Evolutionary conservation across 2,329 filamentous ascomycete species (phyloP), one percentile per base, ranked within the genome.

Genomic region (Blastomyces emzantsi): DNA sequence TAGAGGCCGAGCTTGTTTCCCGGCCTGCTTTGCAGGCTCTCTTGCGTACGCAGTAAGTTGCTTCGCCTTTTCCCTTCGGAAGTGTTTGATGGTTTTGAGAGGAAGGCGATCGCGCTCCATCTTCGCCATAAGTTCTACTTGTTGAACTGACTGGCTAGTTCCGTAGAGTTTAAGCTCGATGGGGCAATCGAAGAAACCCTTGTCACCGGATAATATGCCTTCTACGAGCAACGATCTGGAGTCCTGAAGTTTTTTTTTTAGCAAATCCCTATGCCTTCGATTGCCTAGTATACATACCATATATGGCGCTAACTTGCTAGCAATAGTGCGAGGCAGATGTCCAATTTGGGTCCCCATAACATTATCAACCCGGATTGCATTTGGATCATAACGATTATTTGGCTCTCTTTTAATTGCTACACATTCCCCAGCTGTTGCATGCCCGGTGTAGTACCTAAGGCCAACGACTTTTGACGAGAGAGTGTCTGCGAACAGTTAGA

Each of bases 321-420:
- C 90, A 28, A 90, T 71, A 0, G 76, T 79, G 15, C 85, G 80
- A 7, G 89, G 88, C 51, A 96, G 79, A 74, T 96, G 90, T 0
- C 91, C 91, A 69, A 96, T 90, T 70, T 95, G 90, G 8, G 75
- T 73, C 19, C 85, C 83, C 70, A 89, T 83, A 17, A 92, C 89
- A 73, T 94, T 95, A 69, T 89, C 82, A 1, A 95, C 84, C 5
- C 85, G 84, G 64, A 95, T 90, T 0, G 90, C 90, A 75, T 94
- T 94, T 6, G 68, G 66, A 71, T 94, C 90, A 71, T 88, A 90
- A 68, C 76, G 79, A 70, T 93, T 93, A 1, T 74, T 70, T 1
- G 88, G 87, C 70, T 93, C 87, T 70, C 90, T 79, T 45, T 78
- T 79, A 62, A 88, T 77, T 57, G 87, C 73, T 2, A 90, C 85